These are phyloP conservation scores for Kazachstania psychrophila DNA, from an alignment of 805 yeast species.

Conservation along the genomic window DNA sequence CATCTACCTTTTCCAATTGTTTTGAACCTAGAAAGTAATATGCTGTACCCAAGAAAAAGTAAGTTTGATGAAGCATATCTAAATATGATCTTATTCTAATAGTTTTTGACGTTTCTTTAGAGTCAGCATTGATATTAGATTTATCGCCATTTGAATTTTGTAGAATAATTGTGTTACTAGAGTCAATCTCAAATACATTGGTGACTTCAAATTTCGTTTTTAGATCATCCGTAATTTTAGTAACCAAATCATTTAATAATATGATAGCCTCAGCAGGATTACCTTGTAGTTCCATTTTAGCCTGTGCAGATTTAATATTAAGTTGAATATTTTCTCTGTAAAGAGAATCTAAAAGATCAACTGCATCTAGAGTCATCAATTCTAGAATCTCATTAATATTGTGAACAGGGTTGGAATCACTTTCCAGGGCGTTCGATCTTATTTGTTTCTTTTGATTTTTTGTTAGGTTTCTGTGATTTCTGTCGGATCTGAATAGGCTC, in stretches of 20 bases:
- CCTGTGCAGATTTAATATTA: slow-evolving; percentile 56
- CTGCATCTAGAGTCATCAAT: slow-evolving; percentile 52
- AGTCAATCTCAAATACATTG: slow-evolving; percentile 10
- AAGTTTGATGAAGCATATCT: slow-evolving; percentile 64
- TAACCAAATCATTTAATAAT: slow-evolving; percentile 36
- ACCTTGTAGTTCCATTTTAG: slow-evolving; percentile 46
- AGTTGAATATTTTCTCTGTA: slow-evolving; percentile 42
- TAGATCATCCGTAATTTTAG: slow-evolving; percentile 24
- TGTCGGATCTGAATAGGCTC: slow-evolving; percentile 1
- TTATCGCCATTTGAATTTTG: no score
- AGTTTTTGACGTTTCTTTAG: slow-evolving; percentile 1
- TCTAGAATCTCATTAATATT: slow-evolving; percentile 56
- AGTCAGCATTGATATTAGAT: neutral
- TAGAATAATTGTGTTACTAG: no score
- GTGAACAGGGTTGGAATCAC: slow-evolving; percentile 10
- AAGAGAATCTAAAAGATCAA: slow-evolving; percentile 37
- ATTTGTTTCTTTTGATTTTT: neutral
- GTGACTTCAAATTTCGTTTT: slow-evolving; percentile 14
- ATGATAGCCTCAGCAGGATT: slow-evolving; percentile 43
- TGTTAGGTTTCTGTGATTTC: neutral
- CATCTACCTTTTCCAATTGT: slow-evolving; percentile 20
- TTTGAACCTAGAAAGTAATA: slow-evolving; percentile 25
- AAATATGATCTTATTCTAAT: slow-evolving; percentile 17
- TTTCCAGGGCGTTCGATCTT: slow-evolving; percentile 1
- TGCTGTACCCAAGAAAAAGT: slow-evolving; percentile 57